These are phyloP conservation scores for Juglanconis juglandina DNA, from an alignment of 2,329 filamentous ascomycete species.

Conservation along the genomic window DNA sequence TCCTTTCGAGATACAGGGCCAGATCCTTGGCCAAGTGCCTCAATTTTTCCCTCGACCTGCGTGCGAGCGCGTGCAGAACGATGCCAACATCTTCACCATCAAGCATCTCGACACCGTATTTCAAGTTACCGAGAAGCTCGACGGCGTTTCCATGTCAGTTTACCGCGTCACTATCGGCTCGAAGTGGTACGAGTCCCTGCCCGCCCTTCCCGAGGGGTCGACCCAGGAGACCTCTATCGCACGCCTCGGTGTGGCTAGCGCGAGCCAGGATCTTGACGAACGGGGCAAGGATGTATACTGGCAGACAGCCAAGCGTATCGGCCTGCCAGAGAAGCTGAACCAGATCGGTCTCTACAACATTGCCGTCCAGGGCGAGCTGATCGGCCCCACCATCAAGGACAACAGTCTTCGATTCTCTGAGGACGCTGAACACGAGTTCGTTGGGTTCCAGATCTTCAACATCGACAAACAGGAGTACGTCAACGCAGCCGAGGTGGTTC, in stretches of 20 bases:
- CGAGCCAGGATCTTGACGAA: slow-evolving; percentile 20
- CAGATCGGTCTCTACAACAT: slow-evolving; percentile 21
- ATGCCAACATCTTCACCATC: slow-evolving; percentile 19
- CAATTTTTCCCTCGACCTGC: slow-evolving; percentile 27
- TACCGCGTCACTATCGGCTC: slow-evolving; percentile 25
- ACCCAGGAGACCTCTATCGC: background rate
- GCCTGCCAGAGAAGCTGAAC: slow-evolving; percentile 22
- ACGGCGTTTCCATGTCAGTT: slow-evolving; percentile 30
- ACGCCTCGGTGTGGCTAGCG: slow-evolving; percentile 24
- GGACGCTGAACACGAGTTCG: slow-evolving; percentile 23
- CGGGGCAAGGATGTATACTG: slow-evolving; percentile 22
- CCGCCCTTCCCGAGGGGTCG: slow-evolving; percentile 12
- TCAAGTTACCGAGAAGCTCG: slow-evolving; percentile 32
- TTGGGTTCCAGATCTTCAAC: slow-evolving; percentile 26
- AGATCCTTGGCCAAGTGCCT: slow-evolving; percentile 21
- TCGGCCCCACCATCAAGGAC: slow-evolving; percentile 23
- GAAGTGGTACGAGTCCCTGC: slow-evolving; percentile 20
- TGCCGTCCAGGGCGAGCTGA: slow-evolving; percentile 29
- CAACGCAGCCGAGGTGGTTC: slow-evolving; percentile 1
- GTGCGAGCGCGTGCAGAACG: slow-evolving; percentile 27
- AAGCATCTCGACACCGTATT: slow-evolving; percentile 17
- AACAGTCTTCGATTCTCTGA: slow-evolving; percentile 27
- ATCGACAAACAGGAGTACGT: slow-evolving; percentile 23
- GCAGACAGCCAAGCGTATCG: slow-evolving; percentile 21
- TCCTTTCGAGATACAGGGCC: background rate